These are phyloP conservation scores for Nicotiana sylvestris DNA, from an alignment of 257 asterid genomes.

Conservation along the genomic window DNA sequence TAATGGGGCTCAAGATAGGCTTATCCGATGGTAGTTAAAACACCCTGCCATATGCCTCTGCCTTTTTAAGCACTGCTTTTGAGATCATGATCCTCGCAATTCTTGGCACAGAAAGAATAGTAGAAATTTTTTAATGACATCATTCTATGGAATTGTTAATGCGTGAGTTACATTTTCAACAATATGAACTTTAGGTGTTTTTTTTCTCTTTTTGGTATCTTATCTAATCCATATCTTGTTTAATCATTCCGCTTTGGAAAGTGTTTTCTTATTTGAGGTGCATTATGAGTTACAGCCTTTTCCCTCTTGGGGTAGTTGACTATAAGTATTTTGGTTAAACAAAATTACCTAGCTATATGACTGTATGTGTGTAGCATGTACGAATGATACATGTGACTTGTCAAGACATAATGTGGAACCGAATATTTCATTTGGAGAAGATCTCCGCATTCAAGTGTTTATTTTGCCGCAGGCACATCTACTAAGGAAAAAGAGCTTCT, in stretches of 20 bases:
- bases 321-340: not conserved
- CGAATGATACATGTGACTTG: not conserved
- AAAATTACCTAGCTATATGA: not conserved
- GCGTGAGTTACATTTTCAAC: not conserved
- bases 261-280: not conserved
- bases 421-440: conserved; percentile 19
- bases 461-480: conserved; percentile 89
- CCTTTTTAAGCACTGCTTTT: no score
- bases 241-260: not conserved
- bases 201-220: not conserved
- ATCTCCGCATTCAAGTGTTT: conserved; percentile 58
- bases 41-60: no score
- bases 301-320: not conserved
- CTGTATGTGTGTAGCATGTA: not conserved
- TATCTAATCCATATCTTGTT: not conserved
- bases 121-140: not conserved
- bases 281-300: not conserved
- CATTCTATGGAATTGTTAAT: not conserved
- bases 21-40: no score
- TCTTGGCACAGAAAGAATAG: not conserved
- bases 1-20: no score
- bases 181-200: no score
- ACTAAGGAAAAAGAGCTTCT: conserved; percentile 64
- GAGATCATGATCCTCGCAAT: not conserved
- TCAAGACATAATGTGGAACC: conserved; percentile 8